Percentiles rank a stretch among this genome's conserved stretches.
These are phyloP conservation scores for Metarhizium humberi DNA, from an alignment of 2,329 filamentous ascomycete genomes.

Conservation along the genomic window DNA sequence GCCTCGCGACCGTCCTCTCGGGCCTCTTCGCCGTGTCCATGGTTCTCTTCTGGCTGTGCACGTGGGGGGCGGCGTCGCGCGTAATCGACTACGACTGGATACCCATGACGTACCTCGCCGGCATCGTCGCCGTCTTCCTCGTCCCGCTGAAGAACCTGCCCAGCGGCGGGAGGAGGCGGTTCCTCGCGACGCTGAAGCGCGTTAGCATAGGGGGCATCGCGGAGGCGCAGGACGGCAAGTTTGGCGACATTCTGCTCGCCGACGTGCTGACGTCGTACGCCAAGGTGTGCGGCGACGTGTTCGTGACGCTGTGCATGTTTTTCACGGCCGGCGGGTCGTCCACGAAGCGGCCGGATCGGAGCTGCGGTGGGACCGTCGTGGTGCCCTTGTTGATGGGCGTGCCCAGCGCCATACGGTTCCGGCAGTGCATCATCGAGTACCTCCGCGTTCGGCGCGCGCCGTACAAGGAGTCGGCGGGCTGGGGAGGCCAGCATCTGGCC, in stretches of 20 bases:
- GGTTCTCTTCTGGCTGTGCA: constrained; percentile 74
- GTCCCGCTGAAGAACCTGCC: constrained; percentile 62
- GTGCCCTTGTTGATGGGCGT: constrained; percentile 78
- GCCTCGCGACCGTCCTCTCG: constrained; percentile 69
- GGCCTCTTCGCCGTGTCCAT: constrained; percentile 63
- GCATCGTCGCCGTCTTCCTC: constrained; percentile 62
- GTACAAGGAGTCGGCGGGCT: constrained; percentile 49
- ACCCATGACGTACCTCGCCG: constrained; percentile 71
- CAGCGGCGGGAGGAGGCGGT: constrained; percentile 61
- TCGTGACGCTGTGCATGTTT: constrained; percentile 88
- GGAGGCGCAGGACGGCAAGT: constrained; percentile 79
- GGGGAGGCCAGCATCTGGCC: constrained; percentile 79
- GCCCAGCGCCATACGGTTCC: constrained; percentile 76
- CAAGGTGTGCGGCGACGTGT: constrained; percentile 83
- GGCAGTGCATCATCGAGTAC: constrained; percentile 90
- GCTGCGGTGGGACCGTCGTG: constrained; percentile 67
- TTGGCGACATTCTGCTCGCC: constrained; percentile 86
- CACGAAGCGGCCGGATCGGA: constrained; percentile 71
- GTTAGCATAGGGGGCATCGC: constrained; percentile 81
- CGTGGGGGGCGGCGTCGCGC: constrained; percentile 57
- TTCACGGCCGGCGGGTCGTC: constrained; percentile 61
- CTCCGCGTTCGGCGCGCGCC: constrained; percentile 55
- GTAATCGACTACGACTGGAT: constrained; percentile 77
- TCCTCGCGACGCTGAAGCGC: constrained; percentile 66
- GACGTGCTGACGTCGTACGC: constrained; percentile 94